phyloP scores from a whole-genome alignment of 331 rosid species.

The Dryas integrifolia region DNA sequence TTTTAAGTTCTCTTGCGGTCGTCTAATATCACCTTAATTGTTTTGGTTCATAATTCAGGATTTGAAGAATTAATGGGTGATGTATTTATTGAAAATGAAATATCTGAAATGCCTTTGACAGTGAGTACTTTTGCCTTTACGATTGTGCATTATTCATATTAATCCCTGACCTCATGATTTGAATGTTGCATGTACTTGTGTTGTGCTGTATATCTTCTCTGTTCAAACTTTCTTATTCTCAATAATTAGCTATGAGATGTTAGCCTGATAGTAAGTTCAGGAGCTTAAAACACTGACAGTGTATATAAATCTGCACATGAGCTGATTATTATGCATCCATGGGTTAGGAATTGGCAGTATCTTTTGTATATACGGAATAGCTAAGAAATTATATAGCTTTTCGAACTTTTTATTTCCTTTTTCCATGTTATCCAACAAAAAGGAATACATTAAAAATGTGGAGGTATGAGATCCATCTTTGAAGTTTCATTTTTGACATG shows the following conservation, averaged over 20 bases:
- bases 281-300: not conserved
- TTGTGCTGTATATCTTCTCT: too few species aligned
- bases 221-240: too few species aligned
- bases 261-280: too few species aligned
- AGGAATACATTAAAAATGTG: too few species aligned
- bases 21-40: slow-evolving; percentile 4
- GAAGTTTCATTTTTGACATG: not conserved
- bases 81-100: slow-evolving; percentile 22
- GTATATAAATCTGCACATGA: not conserved
- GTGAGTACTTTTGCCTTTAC: slow-evolving; percentile 28
- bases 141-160: not conserved
- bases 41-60: slow-evolving; percentile 29
- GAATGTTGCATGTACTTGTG: not conserved
- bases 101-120: slow-evolving; percentile 27
- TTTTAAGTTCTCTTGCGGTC: not conserved
- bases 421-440: too few species aligned
- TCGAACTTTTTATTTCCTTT: not conserved
- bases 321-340: not conserved
- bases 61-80: slow-evolving; percentile 32
- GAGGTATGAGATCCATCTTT: not conserved
- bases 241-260: too few species aligned
- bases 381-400: not conserved
- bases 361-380: not conserved
- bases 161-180: not conserved
- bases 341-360: not conserved